These are phyloP conservation scores for Lepiota venenata DNA, from an alignment of 768 basidiomycete species.

Conservation along the genomic window DNA sequence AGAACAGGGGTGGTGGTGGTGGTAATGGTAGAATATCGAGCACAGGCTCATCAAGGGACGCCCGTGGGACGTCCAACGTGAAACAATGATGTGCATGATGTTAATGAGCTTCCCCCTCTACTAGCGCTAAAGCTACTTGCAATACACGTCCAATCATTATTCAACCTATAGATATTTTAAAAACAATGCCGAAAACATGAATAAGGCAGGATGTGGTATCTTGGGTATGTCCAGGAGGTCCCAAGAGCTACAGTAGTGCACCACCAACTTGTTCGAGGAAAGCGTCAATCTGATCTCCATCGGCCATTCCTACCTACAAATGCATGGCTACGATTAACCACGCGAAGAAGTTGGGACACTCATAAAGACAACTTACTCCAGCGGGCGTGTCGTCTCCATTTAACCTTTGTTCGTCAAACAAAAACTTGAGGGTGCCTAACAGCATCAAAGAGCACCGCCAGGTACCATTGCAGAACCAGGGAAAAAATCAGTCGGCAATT, in stretches of 20 bases:
- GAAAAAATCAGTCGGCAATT: background rate
- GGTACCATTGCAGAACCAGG: constrained; percentile 1
- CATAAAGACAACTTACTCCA: constrained; percentile 33
- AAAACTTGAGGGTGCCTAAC: constrained; percentile 65
- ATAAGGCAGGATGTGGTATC: no score
- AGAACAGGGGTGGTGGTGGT: background rate
- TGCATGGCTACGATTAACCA: background rate
- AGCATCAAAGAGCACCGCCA: background rate
- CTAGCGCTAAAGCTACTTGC: no score
- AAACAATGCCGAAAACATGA: no score
- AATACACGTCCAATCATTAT: no score
- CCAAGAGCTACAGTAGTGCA: background rate
- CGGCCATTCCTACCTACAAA: constrained; percentile 52
- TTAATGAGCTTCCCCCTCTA: no score
- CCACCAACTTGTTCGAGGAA: constrained; percentile 44
- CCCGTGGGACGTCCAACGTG: no score
- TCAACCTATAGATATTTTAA: no score
- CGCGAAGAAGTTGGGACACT: background rate
- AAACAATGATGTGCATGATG: no score
- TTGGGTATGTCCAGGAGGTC: no score
- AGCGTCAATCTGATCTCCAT: constrained; percentile 62
- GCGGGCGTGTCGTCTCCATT: constrained; percentile 48
- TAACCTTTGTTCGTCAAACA: constrained; percentile 51
- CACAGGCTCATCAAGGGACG: no score
- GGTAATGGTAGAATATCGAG: no score